phyloP scores from a whole-genome alignment of 305 asterid genomes.

The Fraxinus floribunda region DNA sequence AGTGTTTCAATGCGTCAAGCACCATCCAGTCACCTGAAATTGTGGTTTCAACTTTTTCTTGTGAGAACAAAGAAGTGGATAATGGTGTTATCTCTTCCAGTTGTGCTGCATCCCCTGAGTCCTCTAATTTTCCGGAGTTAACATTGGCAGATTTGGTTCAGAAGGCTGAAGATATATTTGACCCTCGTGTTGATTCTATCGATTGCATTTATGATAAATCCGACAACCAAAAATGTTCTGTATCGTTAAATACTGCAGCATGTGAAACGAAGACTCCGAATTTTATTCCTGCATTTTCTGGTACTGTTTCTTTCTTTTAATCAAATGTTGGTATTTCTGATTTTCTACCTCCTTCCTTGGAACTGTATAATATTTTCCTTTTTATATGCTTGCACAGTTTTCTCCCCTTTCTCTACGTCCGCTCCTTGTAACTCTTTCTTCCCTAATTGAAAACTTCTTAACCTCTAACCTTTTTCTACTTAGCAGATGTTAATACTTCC shows the following conservation, averaged over 20 bases:
- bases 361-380: slow-evolving; percentile 1
- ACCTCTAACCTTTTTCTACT: slow-evolving; percentile 2
- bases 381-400: background rate
- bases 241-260: slow-evolving; percentile 23
- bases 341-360: slow-evolving; percentile 17
- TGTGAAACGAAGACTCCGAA: slow-evolving; percentile 25
- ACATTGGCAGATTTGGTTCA: slow-evolving; percentile 14
- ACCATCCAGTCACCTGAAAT: slow-evolving; percentile 28
- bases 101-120: slow-evolving; percentile 27
- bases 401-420: background rate
- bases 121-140: slow-evolving; percentile 20
- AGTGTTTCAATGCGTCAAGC: slow-evolving; percentile 25
- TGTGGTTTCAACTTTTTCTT: slow-evolving; percentile 24
- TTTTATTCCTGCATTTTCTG: slow-evolving; percentile 25
- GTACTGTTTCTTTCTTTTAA: slow-evolving; percentile 19
- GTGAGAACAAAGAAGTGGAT: slow-evolving; percentile 22
- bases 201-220: slow-evolving; percentile 18
- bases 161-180: slow-evolving; percentile 25
- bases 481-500: slow-evolving; percentile 28
- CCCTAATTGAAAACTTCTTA: background rate
- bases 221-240: slow-evolving; percentile 18
- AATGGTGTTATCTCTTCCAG: slow-evolving; percentile 22
- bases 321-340: slow-evolving; percentile 44
- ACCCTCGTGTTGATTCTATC: slow-evolving; percentile 10
- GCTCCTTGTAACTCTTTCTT: background rate